Conservation (phyloP, 306 rosid genomes). For the Boehmeria nivea region DNA sequence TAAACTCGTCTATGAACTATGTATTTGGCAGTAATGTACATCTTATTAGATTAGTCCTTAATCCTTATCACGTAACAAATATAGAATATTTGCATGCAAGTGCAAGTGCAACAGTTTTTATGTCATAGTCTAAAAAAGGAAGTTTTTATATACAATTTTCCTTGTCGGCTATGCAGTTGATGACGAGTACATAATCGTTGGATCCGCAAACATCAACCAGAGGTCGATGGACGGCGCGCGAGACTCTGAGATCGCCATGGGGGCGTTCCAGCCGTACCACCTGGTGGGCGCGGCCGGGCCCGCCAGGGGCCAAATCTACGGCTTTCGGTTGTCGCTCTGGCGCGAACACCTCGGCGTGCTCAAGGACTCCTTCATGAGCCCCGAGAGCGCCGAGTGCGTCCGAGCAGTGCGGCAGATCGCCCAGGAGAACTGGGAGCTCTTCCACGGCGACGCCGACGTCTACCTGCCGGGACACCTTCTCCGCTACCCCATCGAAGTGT, state of each 20-base stretch:
- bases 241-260: constrained; percentile 89
- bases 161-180: constrained; percentile 34
- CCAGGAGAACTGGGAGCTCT: constrained; percentile 25
- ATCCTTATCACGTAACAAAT: too few relatives aligned
- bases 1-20: too few relatives aligned
- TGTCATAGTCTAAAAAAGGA: too few relatives aligned
- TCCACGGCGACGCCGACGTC: constrained; percentile 2
- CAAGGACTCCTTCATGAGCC: constrained; percentile 8
- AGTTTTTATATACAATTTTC: too few relatives aligned
- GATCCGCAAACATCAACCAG: constrained; percentile 87
- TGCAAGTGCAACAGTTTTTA: too few relatives aligned
- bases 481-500: constrained; percentile 40
- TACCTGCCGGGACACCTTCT: constrained; percentile 34
- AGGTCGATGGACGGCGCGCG: constrained; percentile 92
- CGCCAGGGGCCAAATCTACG: constrained; percentile 52
- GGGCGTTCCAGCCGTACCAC: constrained; percentile 68
- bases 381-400: constrained; percentile 26
- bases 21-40: too few relatives aligned
- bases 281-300: constrained; percentile 19
- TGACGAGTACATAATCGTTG: constrained; percentile 85
- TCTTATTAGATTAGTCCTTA: too few relatives aligned
- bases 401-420: constrained; percentile 14
- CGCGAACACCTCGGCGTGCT: constrained; percentile 48
- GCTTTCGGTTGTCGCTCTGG: constrained; percentile 64
- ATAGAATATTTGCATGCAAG: too few relatives aligned